Evolutionary conservation across 352 stramenopile species (phyloP).

Genomic region (Pythium phragmitis): DNA sequence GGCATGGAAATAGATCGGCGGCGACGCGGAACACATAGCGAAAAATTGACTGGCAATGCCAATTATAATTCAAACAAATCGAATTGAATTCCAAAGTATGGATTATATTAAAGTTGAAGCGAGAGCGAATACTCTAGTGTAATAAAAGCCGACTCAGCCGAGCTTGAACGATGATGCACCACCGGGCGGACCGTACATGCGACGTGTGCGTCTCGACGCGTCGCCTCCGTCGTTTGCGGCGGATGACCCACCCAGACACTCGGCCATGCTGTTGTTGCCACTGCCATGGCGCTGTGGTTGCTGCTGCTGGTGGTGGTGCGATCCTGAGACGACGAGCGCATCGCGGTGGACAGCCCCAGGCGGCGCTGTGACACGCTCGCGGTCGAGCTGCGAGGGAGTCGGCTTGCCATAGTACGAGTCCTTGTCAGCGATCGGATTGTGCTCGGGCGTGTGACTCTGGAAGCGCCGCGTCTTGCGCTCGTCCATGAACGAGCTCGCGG

Average conservation of each 20-base stretch:
- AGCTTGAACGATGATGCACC: conserved; percentile 50
- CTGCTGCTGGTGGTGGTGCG: conserved; percentile 18
- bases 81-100: not conserved
- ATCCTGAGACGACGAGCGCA: conserved; percentile 17
- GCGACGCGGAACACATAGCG: not conserved
- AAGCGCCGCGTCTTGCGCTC: conserved; percentile 52
- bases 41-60: not conserved
- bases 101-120: not conserved
- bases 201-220: conserved; percentile 34
- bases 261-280: conserved; percentile 26
- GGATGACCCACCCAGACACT: conserved; percentile 45
- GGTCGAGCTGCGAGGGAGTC: conserved; percentile 35
- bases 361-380: conserved; percentile 40
- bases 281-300: conserved; percentile 20
- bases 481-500: conserved; percentile 44
- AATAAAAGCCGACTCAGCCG: conserved; percentile 26
- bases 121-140: no score
- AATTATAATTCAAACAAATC: not conserved
- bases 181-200: conserved; percentile 44
- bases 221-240: conserved; percentile 29
- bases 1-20: not conserved
- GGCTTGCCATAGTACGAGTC: conserved; percentile 45
- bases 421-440: conserved; percentile 39
- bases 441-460: conserved; percentile 34
- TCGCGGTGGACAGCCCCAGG: conserved; percentile 41